Percentiles rank a stretch among this genome's conserved stretches.
phyloP scores from a whole-genome alignment of 768 basidiomycete species.

The Russula sp. region DNA sequence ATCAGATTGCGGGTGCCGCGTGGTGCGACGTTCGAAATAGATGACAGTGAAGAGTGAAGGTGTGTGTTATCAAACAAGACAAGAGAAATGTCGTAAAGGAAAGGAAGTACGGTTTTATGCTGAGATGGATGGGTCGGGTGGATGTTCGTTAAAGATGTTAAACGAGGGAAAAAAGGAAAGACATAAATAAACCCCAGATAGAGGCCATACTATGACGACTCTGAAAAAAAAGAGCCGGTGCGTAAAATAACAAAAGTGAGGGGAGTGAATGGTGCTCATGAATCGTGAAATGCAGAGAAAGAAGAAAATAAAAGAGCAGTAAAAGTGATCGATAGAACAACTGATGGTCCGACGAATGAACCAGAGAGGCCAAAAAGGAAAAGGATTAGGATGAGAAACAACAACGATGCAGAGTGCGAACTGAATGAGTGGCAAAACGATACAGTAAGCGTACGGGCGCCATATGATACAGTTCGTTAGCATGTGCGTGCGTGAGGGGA shows the following conservation, averaged over 20 bases:
- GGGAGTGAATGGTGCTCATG: not conserved
- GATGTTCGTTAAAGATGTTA: not conserved
- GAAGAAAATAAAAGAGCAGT: not conserved
- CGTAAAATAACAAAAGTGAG: not conserved
- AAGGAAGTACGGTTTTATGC: not conserved
- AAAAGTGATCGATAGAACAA: not conserved
- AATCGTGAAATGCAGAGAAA: not conserved
- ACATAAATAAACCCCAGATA: not conserved
- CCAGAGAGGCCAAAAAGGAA: not conserved
- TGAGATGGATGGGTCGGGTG: not conserved
- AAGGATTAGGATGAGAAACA: not conserved
- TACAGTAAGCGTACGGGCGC: not conserved
- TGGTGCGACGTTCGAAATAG: not conserved
- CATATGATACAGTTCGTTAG: not conserved
- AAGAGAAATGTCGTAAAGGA: not conserved
- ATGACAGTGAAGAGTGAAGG: not conserved
- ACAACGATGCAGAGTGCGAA: not conserved
- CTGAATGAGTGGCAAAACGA: not conserved
- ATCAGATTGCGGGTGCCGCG: not conserved
- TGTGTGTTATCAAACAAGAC: not conserved
- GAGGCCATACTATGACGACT: not conserved
- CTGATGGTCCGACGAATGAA: not conserved
- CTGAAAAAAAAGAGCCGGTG: not conserved
- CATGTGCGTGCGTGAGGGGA: not conserved
- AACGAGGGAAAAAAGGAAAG: not conserved